Evolutionary conservation across 345 rosid genomes (phyloP), one percentile per base, ranked within the genome.

Genomic region (Euphorbia lathyris): DNA sequence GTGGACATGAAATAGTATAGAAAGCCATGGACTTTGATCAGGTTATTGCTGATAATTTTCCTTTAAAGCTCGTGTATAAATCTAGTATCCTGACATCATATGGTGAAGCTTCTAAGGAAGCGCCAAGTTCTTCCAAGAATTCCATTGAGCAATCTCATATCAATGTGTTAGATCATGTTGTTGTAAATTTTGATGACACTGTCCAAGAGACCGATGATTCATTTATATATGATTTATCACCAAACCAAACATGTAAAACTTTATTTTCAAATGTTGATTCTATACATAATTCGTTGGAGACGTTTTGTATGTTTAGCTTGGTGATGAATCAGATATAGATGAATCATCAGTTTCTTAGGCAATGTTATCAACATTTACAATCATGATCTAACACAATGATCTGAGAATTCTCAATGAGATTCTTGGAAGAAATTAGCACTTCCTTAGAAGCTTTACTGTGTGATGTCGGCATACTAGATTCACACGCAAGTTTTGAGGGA

Each of bases 291-390:
- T 56, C 71, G 63, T 65, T 36, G 60, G 74, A n/a, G 67, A 62
- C 64, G 76, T 58, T 17, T 29, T 12, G 17, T 73, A 63, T 69
- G 67, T 69, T 76, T 58, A 71, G 62, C 66, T 72, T 4, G 79
- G 74, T 63, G 67, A 75, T 58, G 52, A 65, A 74, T 73, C 77
- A 34, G 76, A 75, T 29, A 77, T 13, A 63, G 78, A 75, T 64
- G 86, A 78, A 68, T 68, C 73, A 78, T 73, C 74, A n/a, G 77
- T 65, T 53, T 56, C 76, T 53, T 61, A 81, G 55, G 66, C 64
- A 25, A 17, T 74, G 58, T 42, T 38, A 52, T 76, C 56, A 70
- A 50, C 68, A 76, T 65, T 77, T 65, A 66, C 66, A 70, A 68
- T 63, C 77, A 12, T 68, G 73, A 66, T 68, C 67, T 52, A 73